A percentile compares a stretch with the other conserved stretches of the same genome.
Evolutionary conservation across 2,329 filamentous ascomycete species (phyloP).

Genomic region (Neofusicoccum sp.): DNA sequence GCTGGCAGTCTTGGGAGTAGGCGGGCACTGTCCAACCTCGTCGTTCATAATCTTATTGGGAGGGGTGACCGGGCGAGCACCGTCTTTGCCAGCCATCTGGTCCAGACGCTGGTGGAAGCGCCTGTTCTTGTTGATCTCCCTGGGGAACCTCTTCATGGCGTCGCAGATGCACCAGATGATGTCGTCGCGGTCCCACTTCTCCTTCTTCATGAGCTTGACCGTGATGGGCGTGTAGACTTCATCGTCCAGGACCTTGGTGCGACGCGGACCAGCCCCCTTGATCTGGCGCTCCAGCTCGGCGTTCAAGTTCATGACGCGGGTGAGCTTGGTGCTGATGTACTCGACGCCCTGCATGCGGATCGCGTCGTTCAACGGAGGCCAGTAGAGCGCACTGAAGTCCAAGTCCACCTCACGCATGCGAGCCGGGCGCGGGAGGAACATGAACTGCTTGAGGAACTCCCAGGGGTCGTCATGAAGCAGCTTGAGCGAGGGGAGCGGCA

Average conservation of each 20-base stretch:
- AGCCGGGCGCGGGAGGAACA: neutral
- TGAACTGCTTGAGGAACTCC: conserved; percentile 1
- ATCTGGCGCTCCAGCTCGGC: conserved; percentile 10
- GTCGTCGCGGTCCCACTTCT: conserved; percentile 10
- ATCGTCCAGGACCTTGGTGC: conserved; percentile 5
- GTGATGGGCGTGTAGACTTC: neutral
- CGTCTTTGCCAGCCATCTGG: neutral
- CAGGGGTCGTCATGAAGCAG: neutral
- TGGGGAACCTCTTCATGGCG: conserved; percentile 14
- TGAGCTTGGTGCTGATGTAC: neutral
- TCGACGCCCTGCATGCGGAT: neutral
- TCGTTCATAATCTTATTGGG: neutral
- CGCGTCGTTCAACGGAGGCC: neutral
- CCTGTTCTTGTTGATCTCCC: conserved; percentile 1
- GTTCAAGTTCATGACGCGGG: conserved; percentile 5
- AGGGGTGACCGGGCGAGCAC: no score
- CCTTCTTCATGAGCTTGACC: neutral
- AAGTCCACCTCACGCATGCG: conserved; percentile 1
- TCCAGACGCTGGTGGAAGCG: conserved; percentile 7
- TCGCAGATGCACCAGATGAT: conserved; percentile 12
- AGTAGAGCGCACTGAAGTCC: neutral
- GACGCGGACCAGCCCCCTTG: conserved; percentile 5
- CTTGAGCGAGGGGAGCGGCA: neutral
- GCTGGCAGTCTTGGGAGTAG: neutral
- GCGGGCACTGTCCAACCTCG: neutral